Percentiles rank a stretch among this genome's conserved stretches.
Evolutionary conservation across 805 yeast species (phyloP).

Genomic region (Candida arabinofermentans): DNA sequence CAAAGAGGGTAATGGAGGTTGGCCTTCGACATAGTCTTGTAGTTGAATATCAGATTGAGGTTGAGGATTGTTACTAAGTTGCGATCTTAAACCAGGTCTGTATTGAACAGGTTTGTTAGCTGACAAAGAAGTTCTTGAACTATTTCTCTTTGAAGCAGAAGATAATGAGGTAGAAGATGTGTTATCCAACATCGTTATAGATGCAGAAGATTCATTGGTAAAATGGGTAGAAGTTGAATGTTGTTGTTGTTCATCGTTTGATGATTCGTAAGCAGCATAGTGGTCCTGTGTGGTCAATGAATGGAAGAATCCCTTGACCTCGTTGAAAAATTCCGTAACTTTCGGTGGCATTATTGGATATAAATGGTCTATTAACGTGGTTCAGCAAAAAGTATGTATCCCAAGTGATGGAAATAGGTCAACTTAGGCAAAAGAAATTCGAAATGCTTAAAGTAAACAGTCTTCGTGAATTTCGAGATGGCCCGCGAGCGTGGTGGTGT

Average conservation of each 20-base stretch:
- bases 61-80: constrained; percentile 28
- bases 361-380: too few species aligned
- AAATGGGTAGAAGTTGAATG: constrained; percentile 23
- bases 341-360: not conserved
- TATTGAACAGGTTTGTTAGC: constrained; percentile 37
- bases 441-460: too few species aligned
- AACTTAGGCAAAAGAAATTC: too few species aligned
- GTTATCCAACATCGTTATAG: constrained; percentile 29
- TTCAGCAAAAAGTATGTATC: too few species aligned
- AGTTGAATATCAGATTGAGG: constrained; percentile 50
- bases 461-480: too few species aligned
- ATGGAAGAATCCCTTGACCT: constrained; percentile 36
- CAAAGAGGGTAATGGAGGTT: constrained; percentile 59
- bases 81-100: constrained; percentile 37
- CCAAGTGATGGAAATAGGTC: too few species aligned
- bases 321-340: constrained; percentile 27
- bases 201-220: constrained; percentile 24
- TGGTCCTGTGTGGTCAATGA: constrained; percentile 57
- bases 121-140: constrained; percentile 34
- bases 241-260: constrained; percentile 21
- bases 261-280: constrained; percentile 48
- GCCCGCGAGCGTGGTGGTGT: too few species aligned
- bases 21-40: constrained; percentile 39
- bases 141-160: constrained; percentile 28
- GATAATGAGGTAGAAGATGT: constrained; percentile 31